Base-by-base conservation (phyloP, 352 stramenopile genomes). In the Phytophthora sp. region DNA sequence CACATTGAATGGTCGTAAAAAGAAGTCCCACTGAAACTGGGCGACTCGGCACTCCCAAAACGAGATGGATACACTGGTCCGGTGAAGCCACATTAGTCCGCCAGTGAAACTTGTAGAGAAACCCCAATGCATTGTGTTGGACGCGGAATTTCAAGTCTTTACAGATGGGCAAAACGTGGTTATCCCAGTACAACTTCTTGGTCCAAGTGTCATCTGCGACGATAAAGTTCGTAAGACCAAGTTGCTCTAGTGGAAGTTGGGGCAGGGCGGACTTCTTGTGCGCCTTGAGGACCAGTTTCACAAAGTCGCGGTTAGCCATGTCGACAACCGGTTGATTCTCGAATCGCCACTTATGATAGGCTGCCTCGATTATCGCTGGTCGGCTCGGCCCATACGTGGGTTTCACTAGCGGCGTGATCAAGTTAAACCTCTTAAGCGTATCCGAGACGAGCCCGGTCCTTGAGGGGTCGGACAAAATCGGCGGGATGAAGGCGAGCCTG, bases 41-140 rank as follows among this genome's bases (percentile, higher is more conserved):
- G 43, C 54, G 17, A 62, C 24, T 13, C 2, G 4, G 37, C 54
- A 64, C 8, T 18, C 4, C 45, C 45, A 51, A 50, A 52, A 64
- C n/a, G 4, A 53, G 26, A 18, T 63, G 44, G 8, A 55, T 35
- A 20, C 54, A 63, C 4, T 35, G 26, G 30, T 8, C 13, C 5
- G 44, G 50, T 4, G 44, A 56, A 7, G 27, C 7, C 2, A 55
- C n/a, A n/a, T n/a, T n/a, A n/a, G n/a, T n/a, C n/a, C n/a, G n/a
- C n/a, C n/a, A n/a, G n/a, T n/a, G n/a, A n/a, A n/a, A n/a, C n/a
- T n/a, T n/a, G n/a, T n/a, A n/a, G n/a, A n/a, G n/a, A n/a, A n/a
- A n/a, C n/a, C n/a, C n/a, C n/a, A n/a, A n/a, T n/a, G n/a, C n/a
- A n/a, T n/a, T n/a, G n/a, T n/a, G n/a, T n/a, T n/a, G n/a, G n/a